Conservation (phyloP, 805 yeast genomes). For the Saturnispora zaruensis region DNA sequence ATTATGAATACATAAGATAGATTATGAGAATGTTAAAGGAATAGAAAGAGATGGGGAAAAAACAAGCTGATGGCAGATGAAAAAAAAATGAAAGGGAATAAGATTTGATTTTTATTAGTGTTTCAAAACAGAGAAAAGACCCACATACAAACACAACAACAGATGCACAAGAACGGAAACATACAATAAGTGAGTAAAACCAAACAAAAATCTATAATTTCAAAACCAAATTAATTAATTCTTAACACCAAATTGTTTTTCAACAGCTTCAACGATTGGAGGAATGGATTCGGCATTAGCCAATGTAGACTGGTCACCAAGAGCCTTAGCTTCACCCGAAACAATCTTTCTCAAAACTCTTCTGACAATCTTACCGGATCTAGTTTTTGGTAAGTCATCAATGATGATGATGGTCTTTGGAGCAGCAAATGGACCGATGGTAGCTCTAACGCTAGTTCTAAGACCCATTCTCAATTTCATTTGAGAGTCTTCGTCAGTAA, state of each 20-base stretch:
- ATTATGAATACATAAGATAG: neutral
- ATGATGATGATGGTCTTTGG: conserved; percentile 80
- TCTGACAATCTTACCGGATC: conserved; percentile 98
- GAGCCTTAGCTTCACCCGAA: conserved; percentile 83
- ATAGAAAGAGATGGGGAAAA: neutral
- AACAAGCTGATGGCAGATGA: neutral
- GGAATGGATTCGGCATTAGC: conserved; percentile 81
- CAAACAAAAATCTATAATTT: neutral
- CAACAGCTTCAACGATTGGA: conserved; percentile 63
- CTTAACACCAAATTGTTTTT: conserved; percentile 33
- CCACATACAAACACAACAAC: neutral
- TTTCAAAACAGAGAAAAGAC: neutral
- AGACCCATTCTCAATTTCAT: conserved; percentile 64
- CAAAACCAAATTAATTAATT: conserved; percentile 16
- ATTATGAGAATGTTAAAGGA: neutral
- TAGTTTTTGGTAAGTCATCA: conserved; percentile 92
- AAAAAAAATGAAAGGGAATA: neutral
- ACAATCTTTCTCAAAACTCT: conserved; percentile 90
- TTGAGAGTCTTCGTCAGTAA: conserved; percentile 34
- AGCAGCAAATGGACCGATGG: conserved; percentile 92
- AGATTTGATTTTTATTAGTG: neutral
- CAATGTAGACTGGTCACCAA: conserved; percentile 88
- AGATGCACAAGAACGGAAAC: neutral
- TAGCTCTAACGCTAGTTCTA: conserved; percentile 80
- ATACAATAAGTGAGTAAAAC: neutral